Percentiles rank a stretch among this genome's conserved stretches.
Conservation (phyloP, 305 asterid species). For the Euphrasia arctica region DNA sequence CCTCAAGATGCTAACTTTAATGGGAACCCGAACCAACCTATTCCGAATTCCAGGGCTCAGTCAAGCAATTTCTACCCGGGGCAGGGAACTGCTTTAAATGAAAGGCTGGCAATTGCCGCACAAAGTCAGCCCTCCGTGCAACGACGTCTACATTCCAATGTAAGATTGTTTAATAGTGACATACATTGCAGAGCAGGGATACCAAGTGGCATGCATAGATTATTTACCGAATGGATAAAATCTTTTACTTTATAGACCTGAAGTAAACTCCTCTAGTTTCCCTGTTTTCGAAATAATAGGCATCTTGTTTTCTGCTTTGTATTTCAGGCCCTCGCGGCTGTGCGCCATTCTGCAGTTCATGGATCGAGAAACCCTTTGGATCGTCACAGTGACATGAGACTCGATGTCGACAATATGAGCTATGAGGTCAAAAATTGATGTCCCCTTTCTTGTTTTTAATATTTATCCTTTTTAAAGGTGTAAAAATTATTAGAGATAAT, state of each 20-base stretch:
- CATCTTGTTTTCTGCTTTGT: not conserved
- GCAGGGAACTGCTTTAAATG: conserved; percentile 37
- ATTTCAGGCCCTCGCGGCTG: conserved; percentile 43
- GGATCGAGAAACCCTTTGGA: conserved; percentile 49
- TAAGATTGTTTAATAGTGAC: conserved; percentile 34
- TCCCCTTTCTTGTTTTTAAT: conserved; percentile 8
- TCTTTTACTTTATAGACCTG: not conserved
- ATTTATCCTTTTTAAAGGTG: not conserved
- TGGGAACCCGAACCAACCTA: conserved; percentile 26
- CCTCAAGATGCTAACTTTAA: conserved; percentile 34
- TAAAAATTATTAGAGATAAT: no score
- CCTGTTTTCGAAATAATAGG: not conserved
- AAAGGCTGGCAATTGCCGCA: conserved; percentile 38
- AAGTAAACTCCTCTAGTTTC: not conserved
- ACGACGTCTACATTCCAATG: conserved; percentile 31
- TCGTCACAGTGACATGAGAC: conserved; percentile 63
- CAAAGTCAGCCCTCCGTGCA: conserved; percentile 39
- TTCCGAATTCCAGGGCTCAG: conserved; percentile 40
- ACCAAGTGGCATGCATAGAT: conserved; percentile 38
- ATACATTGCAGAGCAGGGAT: conserved; percentile 43
- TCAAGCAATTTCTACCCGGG: conserved; percentile 44
- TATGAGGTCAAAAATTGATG: conserved; percentile 47
- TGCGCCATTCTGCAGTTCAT: conserved; percentile 34
- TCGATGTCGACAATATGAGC: conserved; percentile 65
- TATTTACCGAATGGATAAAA: conserved; percentile 36